Conservation (phyloP, 2,329 filamentous ascomycete species). For the Paraphoma chrysanthemicola region DNA sequence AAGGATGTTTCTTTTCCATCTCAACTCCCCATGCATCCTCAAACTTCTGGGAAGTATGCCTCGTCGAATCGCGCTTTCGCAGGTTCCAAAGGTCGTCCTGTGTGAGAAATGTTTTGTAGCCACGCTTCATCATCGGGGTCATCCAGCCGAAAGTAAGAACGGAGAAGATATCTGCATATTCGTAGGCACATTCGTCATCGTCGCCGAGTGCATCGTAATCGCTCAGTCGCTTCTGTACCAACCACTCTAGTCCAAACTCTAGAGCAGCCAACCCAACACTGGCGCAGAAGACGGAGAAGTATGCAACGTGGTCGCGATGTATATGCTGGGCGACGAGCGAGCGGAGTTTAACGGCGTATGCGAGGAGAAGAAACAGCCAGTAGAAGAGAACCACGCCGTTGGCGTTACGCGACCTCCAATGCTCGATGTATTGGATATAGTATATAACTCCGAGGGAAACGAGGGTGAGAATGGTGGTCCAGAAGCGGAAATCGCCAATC, state of each 20-base stretch:
- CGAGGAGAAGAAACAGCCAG: slow-evolving; percentile 86
- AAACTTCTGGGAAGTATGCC: slow-evolving; percentile 73
- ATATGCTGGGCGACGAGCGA: slow-evolving; percentile 82
- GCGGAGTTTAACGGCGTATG: slow-evolving; percentile 81
- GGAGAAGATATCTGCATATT: slow-evolving; percentile 94
- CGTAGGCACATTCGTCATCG: slow-evolving; percentile 76
- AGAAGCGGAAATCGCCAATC: slow-evolving; percentile 84
- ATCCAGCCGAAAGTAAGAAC: slow-evolving; percentile 97
- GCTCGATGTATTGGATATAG: slow-evolving; percentile 83
- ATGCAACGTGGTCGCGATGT: slow-evolving; percentile 70
- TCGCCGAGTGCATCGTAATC: slow-evolving; percentile 72
- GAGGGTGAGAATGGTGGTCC: slow-evolving; percentile 76
- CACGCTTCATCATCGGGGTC: slow-evolving; percentile 96
- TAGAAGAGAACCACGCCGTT: slow-evolving; percentile 91
- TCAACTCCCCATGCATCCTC: slow-evolving; percentile 79
- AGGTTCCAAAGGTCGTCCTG: slow-evolving; percentile 97
- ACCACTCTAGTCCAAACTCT: slow-evolving; percentile 83
- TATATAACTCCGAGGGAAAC: slow-evolving; percentile 77
- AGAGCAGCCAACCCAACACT: slow-evolving; percentile 72
- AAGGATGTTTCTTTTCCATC: slow-evolving; percentile 74
- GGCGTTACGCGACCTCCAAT: slow-evolving; percentile 80
- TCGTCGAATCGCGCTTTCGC: slow-evolving; percentile 79
- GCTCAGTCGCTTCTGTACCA: slow-evolving; percentile 80
- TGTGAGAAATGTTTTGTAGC: slow-evolving; percentile 89
- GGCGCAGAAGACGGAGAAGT: slow-evolving; percentile 78